A percentile compares a stretch with the other conserved stretches of the same genome.
Evolutionary conservation across 1,284 basidiomycete species (phyloP).

Genomic region (Leccinum fuscescens): DNA sequence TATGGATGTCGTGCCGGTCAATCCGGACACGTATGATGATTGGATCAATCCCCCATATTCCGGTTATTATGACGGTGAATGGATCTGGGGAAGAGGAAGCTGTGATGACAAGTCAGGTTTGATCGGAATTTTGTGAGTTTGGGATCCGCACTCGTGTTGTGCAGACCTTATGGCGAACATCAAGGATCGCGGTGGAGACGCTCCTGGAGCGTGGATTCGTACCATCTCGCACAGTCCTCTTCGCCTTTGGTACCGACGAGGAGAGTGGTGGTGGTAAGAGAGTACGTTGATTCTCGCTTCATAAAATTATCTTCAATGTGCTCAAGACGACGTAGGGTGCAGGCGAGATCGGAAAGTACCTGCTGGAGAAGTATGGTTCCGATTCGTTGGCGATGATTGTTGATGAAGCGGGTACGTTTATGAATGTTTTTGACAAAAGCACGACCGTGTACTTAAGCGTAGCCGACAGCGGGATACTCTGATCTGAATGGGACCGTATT

Average conservation of each 20-base stretch:
- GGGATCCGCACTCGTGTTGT: neutral
- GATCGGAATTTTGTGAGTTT: constrained; percentile 52
- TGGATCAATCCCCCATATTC: constrained; percentile 56
- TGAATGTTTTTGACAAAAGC: neutral
- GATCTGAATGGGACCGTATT: constrained; percentile 40
- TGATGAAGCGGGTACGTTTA: constrained; percentile 43
- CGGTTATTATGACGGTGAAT: constrained; percentile 47
- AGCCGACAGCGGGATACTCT: constrained; percentile 31
- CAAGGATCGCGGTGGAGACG: constrained; percentile 51
- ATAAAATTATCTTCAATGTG: constrained; percentile 9
- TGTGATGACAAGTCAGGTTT: constrained; percentile 63
- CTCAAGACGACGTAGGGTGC: constrained; percentile 43
- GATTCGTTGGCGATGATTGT: constrained; percentile 57
- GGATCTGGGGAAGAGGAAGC: constrained; percentile 64
- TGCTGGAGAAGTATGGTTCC: constrained; percentile 51
- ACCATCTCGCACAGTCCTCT: constrained; percentile 53
- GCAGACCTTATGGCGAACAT: neutral
- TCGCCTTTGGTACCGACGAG: constrained; percentile 71
- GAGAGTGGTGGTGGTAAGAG: constrained; percentile 55
- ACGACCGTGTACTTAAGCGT: neutral
- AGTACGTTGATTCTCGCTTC: constrained; percentile 26
- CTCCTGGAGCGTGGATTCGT: constrained; percentile 52
- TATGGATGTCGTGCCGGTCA: constrained; percentile 60
- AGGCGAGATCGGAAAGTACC: constrained; percentile 40
- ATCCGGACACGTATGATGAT: constrained; percentile 46